Evolutionary conservation across 352 stramenopile genomes (phyloP).

Genomic region (Phytophthora rubi): DNA sequence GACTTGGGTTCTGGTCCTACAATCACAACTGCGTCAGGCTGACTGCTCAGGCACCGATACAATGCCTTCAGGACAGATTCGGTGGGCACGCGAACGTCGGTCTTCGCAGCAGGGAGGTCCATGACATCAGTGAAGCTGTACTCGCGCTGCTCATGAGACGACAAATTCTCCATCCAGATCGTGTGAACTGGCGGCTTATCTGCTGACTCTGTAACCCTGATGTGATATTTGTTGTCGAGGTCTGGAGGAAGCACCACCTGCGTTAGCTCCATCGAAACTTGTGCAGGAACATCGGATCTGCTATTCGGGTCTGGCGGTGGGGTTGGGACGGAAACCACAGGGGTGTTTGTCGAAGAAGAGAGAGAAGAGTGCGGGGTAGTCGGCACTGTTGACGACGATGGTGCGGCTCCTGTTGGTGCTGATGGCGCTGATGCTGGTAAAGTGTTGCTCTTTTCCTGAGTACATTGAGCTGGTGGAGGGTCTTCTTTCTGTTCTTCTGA

Average conservation of each 20-base stretch:
- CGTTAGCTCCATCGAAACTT: constrained; percentile 38
- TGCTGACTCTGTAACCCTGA: constrained; percentile 30
- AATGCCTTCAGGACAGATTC: constrained; percentile 42
- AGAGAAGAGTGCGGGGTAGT: constrained; percentile 10
- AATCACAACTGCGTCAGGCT: constrained; percentile 21
- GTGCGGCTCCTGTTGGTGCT: neutral
- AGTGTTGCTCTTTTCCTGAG: neutral
- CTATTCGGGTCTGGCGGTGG: neutral
- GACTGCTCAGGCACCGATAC: constrained; percentile 34
- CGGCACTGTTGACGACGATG: neutral
- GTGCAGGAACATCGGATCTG: neutral
- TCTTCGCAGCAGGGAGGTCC: constrained; percentile 30
- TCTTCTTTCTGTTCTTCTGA: constrained; percentile 10
- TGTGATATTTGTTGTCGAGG: constrained; percentile 32
- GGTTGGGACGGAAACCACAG: neutral
- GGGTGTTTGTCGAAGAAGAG: constrained; percentile 7
- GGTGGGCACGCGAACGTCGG: constrained; percentile 23
- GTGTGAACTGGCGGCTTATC: constrained; percentile 31
- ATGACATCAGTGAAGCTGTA: constrained; percentile 38
- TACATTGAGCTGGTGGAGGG: neutral
- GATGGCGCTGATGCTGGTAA: neutral
- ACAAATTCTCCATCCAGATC: constrained; percentile 41
- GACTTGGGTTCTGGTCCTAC: constrained; percentile 25
- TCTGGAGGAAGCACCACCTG: constrained; percentile 40
- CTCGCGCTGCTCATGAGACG: constrained; percentile 33